Conservation (phyloP, 2,329 filamentous ascomycete genomes). For the Penicillium sclerotigenum region DNA sequence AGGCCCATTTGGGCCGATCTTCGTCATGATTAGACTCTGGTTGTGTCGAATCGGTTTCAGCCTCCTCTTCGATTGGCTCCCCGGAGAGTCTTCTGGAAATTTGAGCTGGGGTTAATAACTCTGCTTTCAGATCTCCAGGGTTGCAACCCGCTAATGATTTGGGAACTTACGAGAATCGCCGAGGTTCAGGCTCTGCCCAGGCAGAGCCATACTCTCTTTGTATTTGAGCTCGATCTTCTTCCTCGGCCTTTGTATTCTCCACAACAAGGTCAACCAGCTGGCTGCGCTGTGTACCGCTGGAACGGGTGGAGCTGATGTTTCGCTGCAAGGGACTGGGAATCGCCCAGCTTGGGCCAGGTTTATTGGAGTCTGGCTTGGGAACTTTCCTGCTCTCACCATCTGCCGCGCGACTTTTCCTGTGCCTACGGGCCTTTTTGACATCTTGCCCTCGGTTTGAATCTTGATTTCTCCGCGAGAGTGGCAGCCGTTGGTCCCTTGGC, state of each 20-base stretch:
- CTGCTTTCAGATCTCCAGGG: not conserved
- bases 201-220: constrained; percentile 61
- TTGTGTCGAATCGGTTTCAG: constrained; percentile 7
- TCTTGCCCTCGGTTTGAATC: constrained; percentile 31
- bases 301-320: constrained; percentile 41
- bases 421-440: constrained; percentile 41
- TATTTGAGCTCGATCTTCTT: constrained; percentile 59
- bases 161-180: constrained; percentile 33
- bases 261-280: constrained; percentile 67
- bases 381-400: constrained; percentile 19
- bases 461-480: constrained; percentile 53
- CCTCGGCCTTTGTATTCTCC: constrained; percentile 61
- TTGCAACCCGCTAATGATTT: not conserved
- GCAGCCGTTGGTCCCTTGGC: constrained; percentile 65
- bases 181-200: constrained; percentile 52
- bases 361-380: constrained; percentile 33
- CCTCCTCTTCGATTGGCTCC: constrained; percentile 29
- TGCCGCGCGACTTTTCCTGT: constrained; percentile 32
- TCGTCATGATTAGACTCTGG: constrained; percentile 16
- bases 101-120: constrained; percentile 17
- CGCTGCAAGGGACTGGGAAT: constrained; percentile 28
- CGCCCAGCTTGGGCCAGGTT: constrained; percentile 30
- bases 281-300: constrained; percentile 56
- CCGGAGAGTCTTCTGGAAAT: constrained; percentile 31
- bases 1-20: constrained; percentile 21